Evolutionary conservation across 805 yeast species (phyloP), one percentile per base, ranked within the genome.

Genomic region (Pichia nakasei): DNA sequence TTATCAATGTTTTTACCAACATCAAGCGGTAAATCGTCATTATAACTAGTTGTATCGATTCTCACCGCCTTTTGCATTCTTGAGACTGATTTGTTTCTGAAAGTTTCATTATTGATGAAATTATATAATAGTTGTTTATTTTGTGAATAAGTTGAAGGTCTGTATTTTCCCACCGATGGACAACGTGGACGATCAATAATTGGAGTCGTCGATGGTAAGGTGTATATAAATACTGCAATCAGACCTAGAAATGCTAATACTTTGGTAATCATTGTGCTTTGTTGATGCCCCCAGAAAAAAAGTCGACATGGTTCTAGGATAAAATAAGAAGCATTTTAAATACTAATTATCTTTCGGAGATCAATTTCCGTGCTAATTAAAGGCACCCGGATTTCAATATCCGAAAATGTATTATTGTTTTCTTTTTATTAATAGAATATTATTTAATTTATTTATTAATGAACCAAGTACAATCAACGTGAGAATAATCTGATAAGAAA

Each of bases 11-110:
- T 77, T 9, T 72, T 73, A 12, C 62, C 68, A 6, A 77, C 76
- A 15, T 44, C 41, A 9, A 51, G 47, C 8, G 75, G 74, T 43
- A 60, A 64, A 20, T 69, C 71, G 56, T 85, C 95, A 48, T 60
- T 24, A 8, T 11, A 70, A 13, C 78, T 69, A 48, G 75, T 80
- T 1, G 94, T 83, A 35, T 80, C 79, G 44, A 83, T 69, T 54
- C 70, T 70, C 19, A 85, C 72, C 1, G 89, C 85, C 4, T 75
- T 77, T 8, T 75, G 60, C 44, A 79, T 65, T 49, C 67, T 73
- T 12, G 53, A 55, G 18, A 72, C 70, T 0, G 82, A 69, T 22
- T 52, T 52, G 34, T 64, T 55, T 44, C 67, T 63, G 51, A 63
- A 74, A 1, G 43, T 41, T 13, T 64, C 64, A 46, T 66, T 72